Conservation (phyloP, 2,329 filamentous ascomycete genomes). For the Clarireedia monteithiana region DNA sequence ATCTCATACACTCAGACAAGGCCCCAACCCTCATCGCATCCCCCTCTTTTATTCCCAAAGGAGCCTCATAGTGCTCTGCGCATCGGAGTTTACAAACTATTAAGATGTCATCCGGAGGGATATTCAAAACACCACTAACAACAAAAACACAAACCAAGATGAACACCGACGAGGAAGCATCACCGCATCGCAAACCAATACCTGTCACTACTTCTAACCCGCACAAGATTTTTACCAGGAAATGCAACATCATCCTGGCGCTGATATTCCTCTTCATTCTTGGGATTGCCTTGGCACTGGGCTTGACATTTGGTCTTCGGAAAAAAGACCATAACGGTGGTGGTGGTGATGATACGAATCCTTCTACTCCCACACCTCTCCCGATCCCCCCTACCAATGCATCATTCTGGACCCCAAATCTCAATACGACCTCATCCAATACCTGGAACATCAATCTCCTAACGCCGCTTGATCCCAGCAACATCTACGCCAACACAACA, state of each 20-base stretch:
- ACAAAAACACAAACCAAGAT: background rate
- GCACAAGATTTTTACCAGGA: conserved; percentile 9
- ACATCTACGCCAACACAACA: conserved; percentile 20
- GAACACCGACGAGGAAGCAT: background rate
- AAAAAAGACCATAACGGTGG: too few relatives aligned
- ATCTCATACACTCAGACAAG: too few relatives aligned
- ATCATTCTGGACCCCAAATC: conserved; percentile 5
- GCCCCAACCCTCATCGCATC: too few relatives aligned
- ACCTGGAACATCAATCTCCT: conserved; percentile 12
- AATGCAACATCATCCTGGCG: conserved; percentile 9
- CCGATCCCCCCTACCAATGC: conserved; percentile 1
- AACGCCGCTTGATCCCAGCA: background rate
- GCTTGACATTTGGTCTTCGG: conserved; percentile 1
- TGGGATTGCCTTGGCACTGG: conserved; percentile 3
- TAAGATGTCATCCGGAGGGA: conserved; percentile 7
- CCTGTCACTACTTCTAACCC: background rate
- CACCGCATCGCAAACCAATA: background rate
- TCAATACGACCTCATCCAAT: background rate
- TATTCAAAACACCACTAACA: conserved; percentile 6
- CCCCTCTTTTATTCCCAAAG: too few relatives aligned
- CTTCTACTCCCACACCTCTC: background rate
- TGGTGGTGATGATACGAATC: background rate
- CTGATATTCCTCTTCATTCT: conserved; percentile 5
- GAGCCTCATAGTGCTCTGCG: background rate
- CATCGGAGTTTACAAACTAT: background rate